A percentile compares a stretch with the other conserved stretches of the same genome.
phyloP scores from a whole-genome alignment of 176 grass and related monocot genomes.

The Juncus effusus region DNA sequence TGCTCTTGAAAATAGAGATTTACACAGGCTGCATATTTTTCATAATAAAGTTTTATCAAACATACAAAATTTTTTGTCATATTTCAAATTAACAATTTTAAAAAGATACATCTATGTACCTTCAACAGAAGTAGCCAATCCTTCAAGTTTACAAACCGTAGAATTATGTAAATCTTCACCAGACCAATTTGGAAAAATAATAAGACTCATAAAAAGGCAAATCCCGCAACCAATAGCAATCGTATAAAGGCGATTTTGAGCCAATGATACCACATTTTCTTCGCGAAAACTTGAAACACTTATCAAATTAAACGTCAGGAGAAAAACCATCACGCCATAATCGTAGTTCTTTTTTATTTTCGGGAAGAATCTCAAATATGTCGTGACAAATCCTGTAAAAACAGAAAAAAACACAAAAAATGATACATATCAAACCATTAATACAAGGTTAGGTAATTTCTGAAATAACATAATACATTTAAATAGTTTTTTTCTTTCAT shows the following conservation, averaged over 20 bases:
- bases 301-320: slow-evolving; percentile 95
- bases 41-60: slow-evolving; percentile 24
- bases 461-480: too few species aligned
- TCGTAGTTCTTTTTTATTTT: slow-evolving; percentile 92
- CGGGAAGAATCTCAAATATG: slow-evolving; percentile 83
- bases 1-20: slow-evolving; percentile 59
- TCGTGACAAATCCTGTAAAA: slow-evolving; percentile 61
- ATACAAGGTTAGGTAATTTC: background rate
- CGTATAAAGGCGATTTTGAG: slow-evolving; percentile 62
- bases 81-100: background rate
- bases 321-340: slow-evolving; percentile 83
- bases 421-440: background rate
- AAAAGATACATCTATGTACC: slow-evolving; percentile 46
- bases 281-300: slow-evolving; percentile 82
- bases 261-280: slow-evolving; percentile 53
- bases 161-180: slow-evolving; percentile 82
- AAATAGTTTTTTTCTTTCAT: background rate
- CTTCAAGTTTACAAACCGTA: slow-evolving; percentile 75
- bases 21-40: slow-evolving; percentile 58
- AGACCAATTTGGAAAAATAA: slow-evolving; percentile 85
- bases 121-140: slow-evolving; percentile 72
- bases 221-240: slow-evolving; percentile 83
- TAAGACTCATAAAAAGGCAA: slow-evolving; percentile 80
- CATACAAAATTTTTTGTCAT: background rate
- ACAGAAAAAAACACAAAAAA: slow-evolving; percentile 15